A percentile compares a stretch with the other conserved stretches of the same genome.
Evolutionary conservation across 257 asterid species (phyloP).

Genomic region (Solanum chmielewskii): DNA sequence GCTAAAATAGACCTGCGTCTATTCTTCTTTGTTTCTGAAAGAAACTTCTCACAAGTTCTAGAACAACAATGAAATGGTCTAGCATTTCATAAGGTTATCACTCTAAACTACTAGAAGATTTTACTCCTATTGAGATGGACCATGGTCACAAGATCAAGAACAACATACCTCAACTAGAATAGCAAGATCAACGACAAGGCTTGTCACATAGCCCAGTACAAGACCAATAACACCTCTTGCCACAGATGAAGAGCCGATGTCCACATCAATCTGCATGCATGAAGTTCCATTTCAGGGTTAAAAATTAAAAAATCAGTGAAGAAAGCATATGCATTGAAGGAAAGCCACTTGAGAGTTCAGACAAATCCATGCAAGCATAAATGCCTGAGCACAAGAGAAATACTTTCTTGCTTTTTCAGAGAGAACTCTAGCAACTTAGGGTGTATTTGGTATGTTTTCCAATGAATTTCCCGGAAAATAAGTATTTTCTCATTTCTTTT

Average conservation of each 20-base stretch:
- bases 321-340: not conserved
- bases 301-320: not conserved
- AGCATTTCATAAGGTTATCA: not conserved
- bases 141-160: not conserved
- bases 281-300: not conserved
- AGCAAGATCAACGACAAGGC: slow-evolving; percentile 93
- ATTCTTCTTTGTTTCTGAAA: not conserved
- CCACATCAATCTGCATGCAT: slow-evolving; percentile 81
- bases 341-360: not conserved
- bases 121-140: not conserved
- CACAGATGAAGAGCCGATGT: slow-evolving; percentile 96
- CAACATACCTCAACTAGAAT: slow-evolving; percentile 71
- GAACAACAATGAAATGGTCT: not conserved
- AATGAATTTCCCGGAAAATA: not conserved
- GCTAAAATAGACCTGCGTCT: not conserved
- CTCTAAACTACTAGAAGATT: not conserved
- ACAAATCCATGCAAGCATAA: not conserved
- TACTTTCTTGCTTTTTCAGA: not conserved
- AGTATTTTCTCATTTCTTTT: not conserved
- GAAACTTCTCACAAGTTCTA: not conserved
- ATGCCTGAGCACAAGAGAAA: not conserved
- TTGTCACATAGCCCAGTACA: slow-evolving; percentile 86
- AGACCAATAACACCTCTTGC: slow-evolving; percentile 90
- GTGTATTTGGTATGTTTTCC: not conserved
- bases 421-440: not conserved